Conservation (phyloP, 2,329 filamentous ascomycete species). For the Orbilia blumenaviensis region DNA sequence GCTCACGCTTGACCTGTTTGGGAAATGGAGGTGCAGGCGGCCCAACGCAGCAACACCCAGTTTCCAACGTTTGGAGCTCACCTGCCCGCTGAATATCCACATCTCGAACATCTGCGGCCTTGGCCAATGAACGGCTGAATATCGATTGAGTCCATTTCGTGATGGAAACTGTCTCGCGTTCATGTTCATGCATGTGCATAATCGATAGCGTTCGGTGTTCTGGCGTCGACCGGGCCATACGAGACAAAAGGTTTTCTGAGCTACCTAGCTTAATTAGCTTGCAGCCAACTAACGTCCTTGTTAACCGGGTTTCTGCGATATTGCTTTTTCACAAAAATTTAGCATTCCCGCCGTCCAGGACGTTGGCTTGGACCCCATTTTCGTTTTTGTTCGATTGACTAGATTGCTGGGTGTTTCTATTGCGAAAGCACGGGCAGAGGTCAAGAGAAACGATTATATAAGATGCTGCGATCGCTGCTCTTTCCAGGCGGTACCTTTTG, state of each 20-base stretch:
- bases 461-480: conserved; percentile 11
- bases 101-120: conserved; percentile 11
- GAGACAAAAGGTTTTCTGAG: not conserved
- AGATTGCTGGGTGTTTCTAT: not conserved
- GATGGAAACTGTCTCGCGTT: conserved; percentile 12
- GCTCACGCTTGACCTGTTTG: conserved; percentile 27
- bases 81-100: conserved; percentile 9
- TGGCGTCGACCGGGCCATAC: not conserved
- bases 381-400: not conserved
- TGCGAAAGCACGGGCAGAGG: not conserved
- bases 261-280: not conserved
- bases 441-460: conserved; percentile 12
- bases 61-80: conserved; percentile 20
- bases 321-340: not conserved
- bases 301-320: conserved; percentile 6
- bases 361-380: conserved; percentile 13
- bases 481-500: not conserved
- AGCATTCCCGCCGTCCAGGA: conserved; percentile 7
- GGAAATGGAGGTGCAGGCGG: conserved; percentile 19
- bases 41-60: conserved; percentile 17
- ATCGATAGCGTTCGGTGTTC: not conserved
- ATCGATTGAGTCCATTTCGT: conserved; percentile 11
- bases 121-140: conserved; percentile 9
- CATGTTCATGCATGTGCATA: conserved; percentile 8
- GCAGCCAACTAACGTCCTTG: conserved; percentile 4